phyloP scores from a whole-genome alignment of 352 stramenopile species.

The Globisporangium heterothallicum region DNA sequence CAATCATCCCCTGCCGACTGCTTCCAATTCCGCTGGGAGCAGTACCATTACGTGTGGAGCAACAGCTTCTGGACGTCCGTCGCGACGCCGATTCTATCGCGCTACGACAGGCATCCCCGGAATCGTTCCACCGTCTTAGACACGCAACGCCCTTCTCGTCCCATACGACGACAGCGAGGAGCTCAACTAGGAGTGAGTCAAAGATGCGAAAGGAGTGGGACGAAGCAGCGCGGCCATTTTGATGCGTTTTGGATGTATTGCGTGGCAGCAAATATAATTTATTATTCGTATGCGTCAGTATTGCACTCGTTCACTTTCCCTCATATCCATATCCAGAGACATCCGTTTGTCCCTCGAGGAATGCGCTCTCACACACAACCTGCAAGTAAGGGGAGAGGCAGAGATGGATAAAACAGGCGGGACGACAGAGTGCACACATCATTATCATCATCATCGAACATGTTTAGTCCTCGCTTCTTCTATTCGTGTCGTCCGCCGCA shows the following conservation, averaged over 20 bases:
- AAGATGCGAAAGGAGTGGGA: too few relatives aligned
- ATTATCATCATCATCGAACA: too few relatives aligned
- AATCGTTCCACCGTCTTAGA: not conserved
- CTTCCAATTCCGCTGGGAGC: not conserved
- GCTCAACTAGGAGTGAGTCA: not conserved
- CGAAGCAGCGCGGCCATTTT: too few relatives aligned
- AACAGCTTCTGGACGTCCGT: not conserved
- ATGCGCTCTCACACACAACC: too few relatives aligned
- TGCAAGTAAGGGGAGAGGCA: too few relatives aligned
- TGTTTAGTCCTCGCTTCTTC: too few relatives aligned
- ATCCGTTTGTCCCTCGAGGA: too few relatives aligned
- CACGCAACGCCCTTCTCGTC: too few relatives aligned
- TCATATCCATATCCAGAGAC: not conserved
- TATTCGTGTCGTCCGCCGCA: too few relatives aligned
- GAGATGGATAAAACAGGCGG: too few relatives aligned
- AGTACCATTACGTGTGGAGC: not conserved
- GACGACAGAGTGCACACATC: too few relatives aligned
- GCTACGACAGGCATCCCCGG: not conserved
- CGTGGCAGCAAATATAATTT: conserved; percentile 9
- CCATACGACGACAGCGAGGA: not conserved
- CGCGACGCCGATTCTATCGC: not conserved
- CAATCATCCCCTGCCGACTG: not conserved
- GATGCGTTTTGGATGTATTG: too few relatives aligned
- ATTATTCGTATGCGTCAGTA: conserved; percentile 10
- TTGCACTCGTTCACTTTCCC: not conserved